A percentile compares a stretch with the other conserved stretches of the same genome.
phyloP scores from a whole-genome alignment of 2,329 filamentous ascomycete species.

The Alternaria longipes region DNA sequence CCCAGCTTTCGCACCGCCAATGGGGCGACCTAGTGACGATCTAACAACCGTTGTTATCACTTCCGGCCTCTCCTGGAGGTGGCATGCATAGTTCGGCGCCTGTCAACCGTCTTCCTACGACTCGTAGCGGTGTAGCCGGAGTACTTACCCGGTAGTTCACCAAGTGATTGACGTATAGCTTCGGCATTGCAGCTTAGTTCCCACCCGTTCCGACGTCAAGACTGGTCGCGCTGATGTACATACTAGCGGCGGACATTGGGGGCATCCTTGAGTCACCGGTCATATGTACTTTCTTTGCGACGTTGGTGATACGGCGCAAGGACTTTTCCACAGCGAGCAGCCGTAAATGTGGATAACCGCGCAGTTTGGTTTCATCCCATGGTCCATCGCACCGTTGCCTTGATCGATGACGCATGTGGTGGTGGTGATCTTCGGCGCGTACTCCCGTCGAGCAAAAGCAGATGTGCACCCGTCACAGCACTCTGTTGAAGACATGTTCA shows the following conservation, averaged over 20 bases:
- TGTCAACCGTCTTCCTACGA: slow-evolving; percentile 9
- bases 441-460: background rate
- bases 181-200: slow-evolving; percentile 3
- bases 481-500: background rate
- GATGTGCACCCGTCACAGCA: background rate
- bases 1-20: background rate
- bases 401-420: slow-evolving; percentile 5
- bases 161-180: background rate
- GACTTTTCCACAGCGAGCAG: background rate
- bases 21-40: slow-evolving; percentile 1
- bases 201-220: background rate
- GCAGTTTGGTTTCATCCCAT: background rate
- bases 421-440: background rate
- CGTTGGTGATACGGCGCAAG: slow-evolving; percentile 9
- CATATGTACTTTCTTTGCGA: slow-evolving; percentile 3
- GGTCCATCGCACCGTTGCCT: background rate
- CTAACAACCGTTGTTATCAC: slow-evolving; percentile 4
- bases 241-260: background rate
- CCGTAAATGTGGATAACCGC: background rate
- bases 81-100: slow-evolving; percentile 6
- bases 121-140: background rate
- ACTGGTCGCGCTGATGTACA: background rate
- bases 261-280: background rate
- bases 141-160: background rate
- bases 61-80: background rate